phyloP scores from a whole-genome alignment of 1,139 yeast species.

The Hyphopichia fennica region DNA sequence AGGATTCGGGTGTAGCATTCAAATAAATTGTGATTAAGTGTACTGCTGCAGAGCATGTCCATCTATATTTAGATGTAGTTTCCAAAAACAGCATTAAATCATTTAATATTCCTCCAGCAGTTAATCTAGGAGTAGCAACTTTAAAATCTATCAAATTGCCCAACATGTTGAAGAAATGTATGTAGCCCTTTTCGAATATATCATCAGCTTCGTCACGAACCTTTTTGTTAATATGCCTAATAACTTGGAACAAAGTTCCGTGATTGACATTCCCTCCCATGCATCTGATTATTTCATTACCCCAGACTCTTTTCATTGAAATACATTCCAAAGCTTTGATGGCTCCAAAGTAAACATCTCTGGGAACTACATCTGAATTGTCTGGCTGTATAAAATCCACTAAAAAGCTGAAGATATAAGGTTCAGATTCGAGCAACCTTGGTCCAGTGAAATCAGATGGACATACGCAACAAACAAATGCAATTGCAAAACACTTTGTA shows the following conservation, averaged over 20 bases:
- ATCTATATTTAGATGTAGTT: slow-evolving; percentile 49
- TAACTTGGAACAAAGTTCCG: slow-evolving; percentile 73
- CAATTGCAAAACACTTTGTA: slow-evolving; percentile 67
- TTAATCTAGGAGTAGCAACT: slow-evolving; percentile 44
- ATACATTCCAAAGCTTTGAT: slow-evolving; percentile 70
- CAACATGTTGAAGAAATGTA: slow-evolving; percentile 56
- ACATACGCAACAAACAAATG: slow-evolving; percentile 52
- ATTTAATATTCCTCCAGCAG: slow-evolving; percentile 70
- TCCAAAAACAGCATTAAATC: slow-evolving; percentile 65
- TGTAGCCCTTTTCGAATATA: slow-evolving; percentile 47
- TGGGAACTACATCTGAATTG: slow-evolving; percentile 52
- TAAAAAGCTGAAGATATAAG: slow-evolving; percentile 68
- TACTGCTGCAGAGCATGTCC: slow-evolving; percentile 65
- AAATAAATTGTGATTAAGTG: slow-evolving; percentile 61
- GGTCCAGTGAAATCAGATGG: slow-evolving; percentile 57
- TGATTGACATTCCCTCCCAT: slow-evolving; percentile 89
- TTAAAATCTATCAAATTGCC: slow-evolving; percentile 59
- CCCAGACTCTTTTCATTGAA: slow-evolving; percentile 67
- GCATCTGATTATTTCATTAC: slow-evolving; percentile 76
- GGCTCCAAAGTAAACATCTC: slow-evolving; percentile 57
- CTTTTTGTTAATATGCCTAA: slow-evolving; percentile 59
- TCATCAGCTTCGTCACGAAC: slow-evolving; percentile 36
- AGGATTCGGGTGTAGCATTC: slow-evolving; percentile 43
- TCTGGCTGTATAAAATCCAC: slow-evolving; percentile 65
- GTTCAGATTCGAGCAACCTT: slow-evolving; percentile 70